A percentile compares a stretch with the other conserved stretches of the same genome.
Conservation (phyloP, 768 basidiomycete genomes). For the Russula sp. region DNA sequence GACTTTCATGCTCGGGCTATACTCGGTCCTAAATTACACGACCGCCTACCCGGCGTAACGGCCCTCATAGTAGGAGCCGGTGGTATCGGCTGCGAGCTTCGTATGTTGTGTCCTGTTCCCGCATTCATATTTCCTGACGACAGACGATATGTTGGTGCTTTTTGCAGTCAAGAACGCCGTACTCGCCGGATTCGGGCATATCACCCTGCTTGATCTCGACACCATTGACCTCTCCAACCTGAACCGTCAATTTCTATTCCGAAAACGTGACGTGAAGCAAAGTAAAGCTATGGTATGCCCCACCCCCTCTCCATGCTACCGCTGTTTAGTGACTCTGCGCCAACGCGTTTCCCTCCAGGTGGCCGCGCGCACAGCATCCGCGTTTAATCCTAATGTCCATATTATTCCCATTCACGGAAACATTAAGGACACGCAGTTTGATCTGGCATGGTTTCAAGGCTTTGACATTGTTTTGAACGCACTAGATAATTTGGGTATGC, state of each 20-base stretch:
- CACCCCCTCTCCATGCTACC: slow-evolving; percentile 31
- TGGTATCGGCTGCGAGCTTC: slow-evolving; percentile 94
- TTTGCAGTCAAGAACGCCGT: slow-evolving; percentile 89
- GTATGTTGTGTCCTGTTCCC: slow-evolving; percentile 41
- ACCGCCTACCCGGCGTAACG: slow-evolving; percentile 56
- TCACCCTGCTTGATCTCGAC: slow-evolving; percentile 92
- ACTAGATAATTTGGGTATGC: slow-evolving; percentile 88
- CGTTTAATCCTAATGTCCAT: slow-evolving; percentile 84
- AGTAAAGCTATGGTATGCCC: slow-evolving; percentile 84
- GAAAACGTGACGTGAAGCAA: slow-evolving; percentile 95
- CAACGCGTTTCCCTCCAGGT: slow-evolving; percentile 46
- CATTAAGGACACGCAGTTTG: slow-evolving; percentile 90
- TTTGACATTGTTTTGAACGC: slow-evolving; percentile 96
- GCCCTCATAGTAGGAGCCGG: slow-evolving; percentile 93
- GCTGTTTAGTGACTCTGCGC: background rate
- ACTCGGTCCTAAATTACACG: slow-evolving; percentile 69
- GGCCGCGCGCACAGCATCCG: slow-evolving; percentile 75
- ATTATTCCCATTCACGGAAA: slow-evolving; percentile 92
- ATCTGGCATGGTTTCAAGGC: slow-evolving; percentile 82
- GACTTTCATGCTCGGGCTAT: slow-evolving; percentile 66
- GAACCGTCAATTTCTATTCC: slow-evolving; percentile 95
- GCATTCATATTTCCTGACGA: background rate
- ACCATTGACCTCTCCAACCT: slow-evolving; percentile 98
- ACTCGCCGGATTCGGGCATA: slow-evolving; percentile 86
- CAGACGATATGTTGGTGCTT: background rate